Percentiles rank a stretch among this genome's conserved stretches.
These are phyloP conservation scores for Wickerhamiella allomyrinae DNA, from an alignment of 805 yeast genomes.

Conservation along the genomic window DNA sequence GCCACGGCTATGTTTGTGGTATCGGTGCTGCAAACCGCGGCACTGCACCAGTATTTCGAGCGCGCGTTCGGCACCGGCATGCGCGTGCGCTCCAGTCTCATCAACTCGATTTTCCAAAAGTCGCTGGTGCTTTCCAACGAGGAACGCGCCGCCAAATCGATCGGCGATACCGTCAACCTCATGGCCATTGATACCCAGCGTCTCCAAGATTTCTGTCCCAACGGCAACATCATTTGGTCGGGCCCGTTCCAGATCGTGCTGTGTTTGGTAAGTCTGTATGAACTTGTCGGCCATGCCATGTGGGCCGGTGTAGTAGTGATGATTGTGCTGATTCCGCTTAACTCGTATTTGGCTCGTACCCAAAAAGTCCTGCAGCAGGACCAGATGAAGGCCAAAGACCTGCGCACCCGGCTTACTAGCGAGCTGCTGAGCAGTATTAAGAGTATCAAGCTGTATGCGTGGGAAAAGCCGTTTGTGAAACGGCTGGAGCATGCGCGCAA, in stretches of 20 bases:
- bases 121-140: constrained; percentile 54
- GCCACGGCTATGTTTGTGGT: constrained; percentile 49
- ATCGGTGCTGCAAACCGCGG: constrained; percentile 44
- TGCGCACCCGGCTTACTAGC: constrained; percentile 72
- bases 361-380: constrained; percentile 53
- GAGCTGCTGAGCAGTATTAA: constrained; percentile 82
- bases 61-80: constrained; percentile 42
- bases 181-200: constrained; percentile 92
- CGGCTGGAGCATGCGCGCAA: constrained; percentile 74
- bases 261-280: constrained; percentile 60
- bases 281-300: constrained; percentile 74
- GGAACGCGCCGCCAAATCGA: constrained; percentile 48
- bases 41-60: constrained; percentile 54
- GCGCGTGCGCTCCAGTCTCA: constrained; percentile 43
- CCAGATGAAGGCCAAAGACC: constrained; percentile 83
- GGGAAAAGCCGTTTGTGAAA: constrained; percentile 79
- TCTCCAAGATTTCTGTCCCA: constrained; percentile 67
- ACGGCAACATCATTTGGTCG: constrained; percentile 73
- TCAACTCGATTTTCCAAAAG: constrained; percentile 56
- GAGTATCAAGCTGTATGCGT: constrained; percentile 82
- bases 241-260: constrained; percentile 79
- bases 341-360: constrained; percentile 49
- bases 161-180: constrained; percentile 87
- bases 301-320: constrained; percentile 81
- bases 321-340: constrained; percentile 65